Evolutionary conservation across 352 stramenopile genomes (phyloP), one percentile per base, ranked within the genome.

Genomic region (Pythium guiyangense): DNA sequence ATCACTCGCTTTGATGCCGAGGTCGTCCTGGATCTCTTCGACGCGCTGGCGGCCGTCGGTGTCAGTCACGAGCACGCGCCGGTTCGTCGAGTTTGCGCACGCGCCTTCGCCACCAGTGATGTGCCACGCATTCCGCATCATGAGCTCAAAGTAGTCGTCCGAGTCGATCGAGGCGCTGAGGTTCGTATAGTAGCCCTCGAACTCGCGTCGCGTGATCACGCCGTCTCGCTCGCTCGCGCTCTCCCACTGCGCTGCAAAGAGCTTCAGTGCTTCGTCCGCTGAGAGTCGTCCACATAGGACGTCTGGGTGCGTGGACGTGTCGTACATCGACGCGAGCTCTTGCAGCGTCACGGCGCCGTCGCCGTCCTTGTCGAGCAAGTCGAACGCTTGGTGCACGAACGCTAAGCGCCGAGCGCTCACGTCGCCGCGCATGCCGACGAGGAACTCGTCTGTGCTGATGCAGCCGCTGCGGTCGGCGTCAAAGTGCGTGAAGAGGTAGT

Each of bases 81-180:
- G 71, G 22, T 76, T 82, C 31, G 72, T 85, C 14, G 69, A 75
- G 69, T 88, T 92, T n/a, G 76, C 75, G 27, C 59, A 70, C 43
- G 63, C 64, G 1, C 78, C 85, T 2, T 68, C 54, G 15, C 85
- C 86, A 15, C 85, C 86, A 1, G 69, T 76, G 12, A 96, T 83
- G 50, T 88, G 79, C 84, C 86, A 95, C 17, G 79, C 77, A 52
- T 93, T 94, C 25, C 79, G 75, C 52, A 94, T 87, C 74, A 95
- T 87, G 26, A 87, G 59, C 61, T 90, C 79, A 60, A 94, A 95
- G 59, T 95, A 94, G 45, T 93, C 77, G 65, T 94, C 85, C 52
- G 73, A 55, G 48, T 95, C 85, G 48, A 95, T 79, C 22, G 62
- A 72, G 5, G 72, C 77, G 37, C 72, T 87, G 6, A 96, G 62